These are phyloP conservation scores for Scleroderma bovista DNA, from an alignment of 768 basidiomycete genomes.

Conservation along the genomic window DNA sequence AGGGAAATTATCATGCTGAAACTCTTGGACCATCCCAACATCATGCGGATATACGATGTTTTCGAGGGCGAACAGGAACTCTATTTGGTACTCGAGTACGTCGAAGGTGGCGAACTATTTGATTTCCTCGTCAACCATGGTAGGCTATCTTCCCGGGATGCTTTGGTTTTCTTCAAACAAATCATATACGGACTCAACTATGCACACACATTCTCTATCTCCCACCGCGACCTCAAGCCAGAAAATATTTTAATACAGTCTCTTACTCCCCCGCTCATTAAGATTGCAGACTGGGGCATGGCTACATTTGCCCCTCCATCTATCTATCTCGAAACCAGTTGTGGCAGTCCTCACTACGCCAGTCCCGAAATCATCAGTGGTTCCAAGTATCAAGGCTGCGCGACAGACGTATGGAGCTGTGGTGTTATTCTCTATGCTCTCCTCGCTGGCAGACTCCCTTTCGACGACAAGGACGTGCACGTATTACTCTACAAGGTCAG, in stretches of 20 bases:
- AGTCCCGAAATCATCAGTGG: slow-evolving; percentile 96
- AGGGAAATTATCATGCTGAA: slow-evolving; percentile 99
- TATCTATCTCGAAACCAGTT: slow-evolving; percentile 86
- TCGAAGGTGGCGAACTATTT: slow-evolving; percentile 94
- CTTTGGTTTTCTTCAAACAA: slow-evolving; percentile 90
- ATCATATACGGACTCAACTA: slow-evolving; percentile 94
- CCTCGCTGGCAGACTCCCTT: slow-evolving; percentile 85
- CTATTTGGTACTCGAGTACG: slow-evolving; percentile 90
- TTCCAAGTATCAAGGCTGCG: slow-evolving; percentile 79
- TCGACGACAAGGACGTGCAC: slow-evolving; percentile 85
- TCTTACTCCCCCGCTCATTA: slow-evolving; percentile 74
- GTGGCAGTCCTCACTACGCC: slow-evolving; percentile 95
- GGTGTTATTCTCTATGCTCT: slow-evolving; percentile 91
- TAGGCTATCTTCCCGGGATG: slow-evolving; percentile 72
- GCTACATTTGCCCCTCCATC: slow-evolving; percentile 88
- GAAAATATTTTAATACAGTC: slow-evolving; percentile 94
- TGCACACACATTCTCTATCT: slow-evolving; percentile 95
- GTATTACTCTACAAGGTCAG: slow-evolving; percentile 82
- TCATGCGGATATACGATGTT: slow-evolving; percentile 92
- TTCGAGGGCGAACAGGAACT: slow-evolving; percentile 90
- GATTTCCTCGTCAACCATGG: slow-evolving; percentile 92
- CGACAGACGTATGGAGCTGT: slow-evolving; percentile 95
- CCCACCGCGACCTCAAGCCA: slow-evolving; percentile 96
- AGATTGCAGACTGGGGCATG: slow-evolving; percentile 99
- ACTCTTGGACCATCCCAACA: slow-evolving; percentile 96